Evolutionary conservation across 23 red algal species (phyloP).

Genomic region (Agarophyton chilense): DNA sequence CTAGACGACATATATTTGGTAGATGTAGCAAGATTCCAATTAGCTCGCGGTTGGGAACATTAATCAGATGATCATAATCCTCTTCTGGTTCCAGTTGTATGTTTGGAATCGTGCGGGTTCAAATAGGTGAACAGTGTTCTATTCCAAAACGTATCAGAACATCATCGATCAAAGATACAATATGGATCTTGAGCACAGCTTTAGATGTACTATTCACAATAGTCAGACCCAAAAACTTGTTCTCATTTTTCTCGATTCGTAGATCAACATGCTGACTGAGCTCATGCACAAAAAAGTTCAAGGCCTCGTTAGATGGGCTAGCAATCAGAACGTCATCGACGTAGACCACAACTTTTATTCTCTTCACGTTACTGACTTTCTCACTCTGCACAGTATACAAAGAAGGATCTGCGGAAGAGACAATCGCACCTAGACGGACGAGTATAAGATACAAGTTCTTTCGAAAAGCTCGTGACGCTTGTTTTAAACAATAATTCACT

Average conservation of each 20-base stretch:
- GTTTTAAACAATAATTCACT: conserved; percentile 22
- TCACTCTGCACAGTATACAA: neutral
- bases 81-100: neutral
- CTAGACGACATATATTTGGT: neutral
- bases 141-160: neutral
- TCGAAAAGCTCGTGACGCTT: conserved; percentile 1
- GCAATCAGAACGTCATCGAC: conserved; percentile 38
- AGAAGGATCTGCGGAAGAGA: neutral
- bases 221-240: neutral
- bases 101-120: neutral
- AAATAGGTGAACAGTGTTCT: neutral
- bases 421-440: neutral
- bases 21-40: neutral
- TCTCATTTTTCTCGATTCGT: neutral
- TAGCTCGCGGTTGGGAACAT: neutral
- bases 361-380: neutral
- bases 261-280: neutral
- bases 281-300: neutral
- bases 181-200: neutral
- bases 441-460: conserved; percentile 3
- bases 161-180: neutral
- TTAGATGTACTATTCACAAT: neutral
- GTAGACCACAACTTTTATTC: neutral
- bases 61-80: neutral
- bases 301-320: neutral